Evolutionary conservation across 1,284 basidiomycete genomes (phyloP), one percentile per base, ranked within the genome.

Genomic region (Calocybe gambosa): DNA sequence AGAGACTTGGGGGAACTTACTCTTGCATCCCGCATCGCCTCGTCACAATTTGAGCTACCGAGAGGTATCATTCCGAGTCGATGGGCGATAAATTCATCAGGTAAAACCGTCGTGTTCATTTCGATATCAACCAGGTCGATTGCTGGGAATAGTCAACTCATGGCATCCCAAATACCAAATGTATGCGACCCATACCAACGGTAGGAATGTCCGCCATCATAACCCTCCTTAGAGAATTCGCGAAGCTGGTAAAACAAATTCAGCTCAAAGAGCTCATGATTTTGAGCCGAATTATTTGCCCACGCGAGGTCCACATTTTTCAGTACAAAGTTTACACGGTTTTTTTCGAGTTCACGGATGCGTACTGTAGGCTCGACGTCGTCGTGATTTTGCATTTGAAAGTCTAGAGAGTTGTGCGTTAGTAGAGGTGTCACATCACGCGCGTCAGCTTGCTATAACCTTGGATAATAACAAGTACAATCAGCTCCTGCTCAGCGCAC

Each of bases 21-120:
- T 63, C 86, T 73, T 45, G 83, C 86, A 57, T 88, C 91, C 52
- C 89, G 81, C 61, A 93, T 83, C 13, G 83, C 86, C 59, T 91
- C 85, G 46, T 89, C 88, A 53, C 89, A 93, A 52, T 85, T 85
- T 37, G 79, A 73, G 63, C 91, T 95, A 39, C 89, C 74, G 16
- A 99, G 72, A 5, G 96, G 96, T 18, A 99, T 78, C 80, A 98
- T 86, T 18, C 96, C 96, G 19, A 99, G 73, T 37, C 96, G 81
- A 66, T 99, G 96, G 0, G 93, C 91, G 51, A 99, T 85, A 71
- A 96, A 96, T 69, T 99, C 96, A 67, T 99, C 96, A 1, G 95
- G 90, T 26, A 99, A 70, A 2, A 98, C 94, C 0, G 89, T 86
- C 6, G 93, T 95, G 64, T 99, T 99, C 47, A 80, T 80, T 53